phyloP scores from a whole-genome alignment of 2,329 filamentous ascomycete genomes.

The Aspergillus ustus region DNA sequence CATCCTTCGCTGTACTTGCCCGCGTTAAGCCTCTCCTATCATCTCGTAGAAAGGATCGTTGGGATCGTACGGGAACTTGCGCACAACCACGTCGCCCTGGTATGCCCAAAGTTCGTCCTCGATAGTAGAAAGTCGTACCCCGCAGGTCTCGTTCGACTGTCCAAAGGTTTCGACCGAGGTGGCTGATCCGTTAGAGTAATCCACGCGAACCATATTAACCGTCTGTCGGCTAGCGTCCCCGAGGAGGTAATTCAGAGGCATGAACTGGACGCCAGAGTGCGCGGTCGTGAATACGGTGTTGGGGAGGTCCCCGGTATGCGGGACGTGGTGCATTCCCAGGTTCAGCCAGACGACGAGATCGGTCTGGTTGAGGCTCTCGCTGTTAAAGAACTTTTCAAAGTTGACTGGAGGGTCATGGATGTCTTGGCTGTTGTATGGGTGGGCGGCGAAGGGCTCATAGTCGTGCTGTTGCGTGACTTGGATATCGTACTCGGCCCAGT shows the following conservation, averaged over 20 bases:
- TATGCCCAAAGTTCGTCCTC: conserved; percentile 19
- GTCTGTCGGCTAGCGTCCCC: conserved; percentile 17
- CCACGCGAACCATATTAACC: conserved; percentile 18
- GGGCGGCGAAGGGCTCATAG: conserved; percentile 13
- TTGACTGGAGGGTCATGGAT: conserved; percentile 19
- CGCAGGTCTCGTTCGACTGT: conserved; percentile 14
- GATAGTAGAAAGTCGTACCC: conserved; percentile 1
- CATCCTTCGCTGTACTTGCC: no score
- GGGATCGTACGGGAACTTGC: conserved; percentile 19
- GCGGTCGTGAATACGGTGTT: conserved; percentile 51
- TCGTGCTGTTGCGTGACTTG: conserved; percentile 21
- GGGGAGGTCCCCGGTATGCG: conserved; percentile 58
- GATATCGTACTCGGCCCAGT: conserved; percentile 21
- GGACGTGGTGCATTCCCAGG: conserved; percentile 63
- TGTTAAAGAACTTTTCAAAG: conserved; percentile 19
- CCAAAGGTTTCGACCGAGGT: conserved; percentile 18
- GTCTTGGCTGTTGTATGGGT: conserved; percentile 21
- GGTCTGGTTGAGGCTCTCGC: conserved; percentile 21
- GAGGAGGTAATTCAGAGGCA: conserved; percentile 21
- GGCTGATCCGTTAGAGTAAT: conserved; percentile 12
- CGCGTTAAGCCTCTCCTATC: background rate
- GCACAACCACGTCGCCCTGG: conserved; percentile 18
- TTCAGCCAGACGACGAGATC: conserved; percentile 57
- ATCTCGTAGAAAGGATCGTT: conserved; percentile 19
- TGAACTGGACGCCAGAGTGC: conserved; percentile 24